Evolutionary conservation across 106 monocot genomes (phyloP).

Genomic region (Chionographis japonica): DNA sequence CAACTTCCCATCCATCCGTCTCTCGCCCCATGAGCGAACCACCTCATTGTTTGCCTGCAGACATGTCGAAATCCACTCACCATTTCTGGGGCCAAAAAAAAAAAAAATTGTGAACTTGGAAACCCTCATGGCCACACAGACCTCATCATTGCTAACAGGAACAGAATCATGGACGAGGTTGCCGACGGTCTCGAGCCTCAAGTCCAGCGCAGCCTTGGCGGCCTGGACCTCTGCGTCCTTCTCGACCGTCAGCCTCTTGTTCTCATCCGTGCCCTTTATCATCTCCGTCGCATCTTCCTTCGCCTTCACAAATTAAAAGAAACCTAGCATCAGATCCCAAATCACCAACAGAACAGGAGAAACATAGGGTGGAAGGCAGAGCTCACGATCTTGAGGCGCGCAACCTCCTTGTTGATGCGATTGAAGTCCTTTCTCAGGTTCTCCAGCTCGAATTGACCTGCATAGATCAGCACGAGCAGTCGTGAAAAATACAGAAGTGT

Average conservation of each 20-base stretch:
- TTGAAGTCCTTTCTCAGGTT: slow-evolving; percentile 78
- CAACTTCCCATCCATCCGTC: slow-evolving; percentile 53
- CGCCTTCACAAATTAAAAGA: slow-evolving; percentile 28
- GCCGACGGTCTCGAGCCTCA: slow-evolving; percentile 63
- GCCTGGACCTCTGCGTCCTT: slow-evolving; percentile 80
- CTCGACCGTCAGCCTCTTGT: slow-evolving; percentile 52
- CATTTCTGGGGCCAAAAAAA: neutral
- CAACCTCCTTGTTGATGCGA: slow-evolving; percentile 78
- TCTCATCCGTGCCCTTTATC: slow-evolving; percentile 81
- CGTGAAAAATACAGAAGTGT: neutral
- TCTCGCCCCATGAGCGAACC: slow-evolving; percentile 64
- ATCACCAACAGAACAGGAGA: neutral
- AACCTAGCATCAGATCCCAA: neutral
- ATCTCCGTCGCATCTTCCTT: slow-evolving; percentile 69
- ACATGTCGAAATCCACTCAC: neutral
- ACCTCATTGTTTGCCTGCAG: slow-evolving; percentile 73
- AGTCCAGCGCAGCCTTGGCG: slow-evolving; percentile 67
- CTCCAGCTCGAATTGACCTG: slow-evolving; percentile 91
- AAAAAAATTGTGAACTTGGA: neutral
- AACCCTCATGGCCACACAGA: neutral
- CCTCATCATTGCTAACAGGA: slow-evolving; percentile 85
- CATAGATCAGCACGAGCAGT: neutral
- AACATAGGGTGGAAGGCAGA: neutral
- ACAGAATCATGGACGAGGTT: slow-evolving; percentile 92
- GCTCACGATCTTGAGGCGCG: slow-evolving; percentile 66